These are phyloP conservation scores for Marasmius fiardii DNA, from an alignment of 1,284 basidiomycete genomes.

Conservation along the genomic window DNA sequence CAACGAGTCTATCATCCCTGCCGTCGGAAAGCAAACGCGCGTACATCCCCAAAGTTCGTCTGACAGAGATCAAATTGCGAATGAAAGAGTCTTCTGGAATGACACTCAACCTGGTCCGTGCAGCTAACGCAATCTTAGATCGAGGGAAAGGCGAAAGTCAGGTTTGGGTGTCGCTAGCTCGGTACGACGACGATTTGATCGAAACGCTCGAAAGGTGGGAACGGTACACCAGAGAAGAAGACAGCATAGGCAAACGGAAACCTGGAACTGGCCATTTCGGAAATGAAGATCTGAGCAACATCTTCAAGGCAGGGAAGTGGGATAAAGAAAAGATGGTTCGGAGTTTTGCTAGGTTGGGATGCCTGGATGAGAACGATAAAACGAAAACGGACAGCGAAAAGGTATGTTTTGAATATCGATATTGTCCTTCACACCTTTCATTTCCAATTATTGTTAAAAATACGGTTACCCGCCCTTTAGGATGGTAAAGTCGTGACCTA, in stretches of 20 bases:
- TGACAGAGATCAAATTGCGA: constrained; percentile 53
- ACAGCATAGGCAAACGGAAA: constrained; percentile 35
- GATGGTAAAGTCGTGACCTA: constrained; percentile 37
- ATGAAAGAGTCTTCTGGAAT: constrained; percentile 53
- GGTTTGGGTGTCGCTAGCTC: constrained; percentile 74
- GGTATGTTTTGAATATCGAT: constrained; percentile 7
- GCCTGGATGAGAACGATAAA: constrained; percentile 26
- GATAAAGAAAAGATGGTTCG: constrained; percentile 76
- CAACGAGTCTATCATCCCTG: constrained; percentile 2
- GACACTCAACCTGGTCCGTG: constrained; percentile 49
- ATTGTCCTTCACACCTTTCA: not conserved
- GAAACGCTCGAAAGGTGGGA: constrained; percentile 61
- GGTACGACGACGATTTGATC: constrained; percentile 71
- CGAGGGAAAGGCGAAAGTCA: constrained; percentile 37
- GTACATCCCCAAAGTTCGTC: constrained; percentile 33
- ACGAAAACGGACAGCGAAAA: constrained; percentile 31
- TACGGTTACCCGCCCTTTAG: not conserved
- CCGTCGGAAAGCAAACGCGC: constrained; percentile 17
- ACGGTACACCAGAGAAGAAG: constrained; percentile 42
- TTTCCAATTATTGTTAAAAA: too few species aligned
- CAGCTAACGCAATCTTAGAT: constrained; percentile 53
- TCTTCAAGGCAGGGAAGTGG: constrained; percentile 57
- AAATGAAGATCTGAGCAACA: constrained; percentile 33
- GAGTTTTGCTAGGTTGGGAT: constrained; percentile 64
- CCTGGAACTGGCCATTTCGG: constrained; percentile 33